Conservation (phyloP, 129 eudicot genomes). For the Tanacetum coccineum region DNA sequence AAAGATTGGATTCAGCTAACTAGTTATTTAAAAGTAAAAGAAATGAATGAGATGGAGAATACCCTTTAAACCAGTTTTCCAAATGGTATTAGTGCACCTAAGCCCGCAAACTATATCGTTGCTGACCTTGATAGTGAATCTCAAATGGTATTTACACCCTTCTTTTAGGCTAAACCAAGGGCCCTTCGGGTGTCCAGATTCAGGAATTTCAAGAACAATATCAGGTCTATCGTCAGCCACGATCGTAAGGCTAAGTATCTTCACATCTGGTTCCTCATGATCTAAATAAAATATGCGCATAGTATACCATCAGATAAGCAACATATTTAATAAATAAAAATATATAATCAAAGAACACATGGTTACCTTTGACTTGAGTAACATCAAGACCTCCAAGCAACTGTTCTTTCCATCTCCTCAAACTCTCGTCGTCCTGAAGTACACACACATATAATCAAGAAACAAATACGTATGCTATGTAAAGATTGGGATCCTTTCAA, state of each 20-base stretch:
- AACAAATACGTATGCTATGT: background rate
- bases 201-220: constrained; percentile 58
- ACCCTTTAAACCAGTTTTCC: constrained; percentile 75
- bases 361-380: constrained; percentile 24
- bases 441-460: background rate
- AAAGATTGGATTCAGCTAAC: too few relatives aligned
- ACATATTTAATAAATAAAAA: too few relatives aligned
- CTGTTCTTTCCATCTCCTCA: constrained; percentile 70
- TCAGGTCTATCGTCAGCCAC: constrained; percentile 42
- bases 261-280: constrained; percentile 53
- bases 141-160: constrained; percentile 51
- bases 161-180: constrained; percentile 68
- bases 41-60: background rate
- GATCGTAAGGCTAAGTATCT: constrained; percentile 53
- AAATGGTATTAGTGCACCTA: constrained; percentile 57
- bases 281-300: background rate
- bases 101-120: constrained; percentile 69
- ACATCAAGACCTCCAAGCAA: constrained; percentile 52
- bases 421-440: constrained; percentile 59
- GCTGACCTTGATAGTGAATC: constrained; percentile 49
- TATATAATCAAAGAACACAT: too few relatives aligned
- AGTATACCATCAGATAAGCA: too few relatives aligned
- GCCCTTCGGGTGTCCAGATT: constrained; percentile 46
- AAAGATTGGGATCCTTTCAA: too few relatives aligned
- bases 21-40: too few relatives aligned